Evolutionary conservation across 495 filamentous ascomycete species (phyloP).

Genomic region (Trichoderma erinaceum): DNA sequence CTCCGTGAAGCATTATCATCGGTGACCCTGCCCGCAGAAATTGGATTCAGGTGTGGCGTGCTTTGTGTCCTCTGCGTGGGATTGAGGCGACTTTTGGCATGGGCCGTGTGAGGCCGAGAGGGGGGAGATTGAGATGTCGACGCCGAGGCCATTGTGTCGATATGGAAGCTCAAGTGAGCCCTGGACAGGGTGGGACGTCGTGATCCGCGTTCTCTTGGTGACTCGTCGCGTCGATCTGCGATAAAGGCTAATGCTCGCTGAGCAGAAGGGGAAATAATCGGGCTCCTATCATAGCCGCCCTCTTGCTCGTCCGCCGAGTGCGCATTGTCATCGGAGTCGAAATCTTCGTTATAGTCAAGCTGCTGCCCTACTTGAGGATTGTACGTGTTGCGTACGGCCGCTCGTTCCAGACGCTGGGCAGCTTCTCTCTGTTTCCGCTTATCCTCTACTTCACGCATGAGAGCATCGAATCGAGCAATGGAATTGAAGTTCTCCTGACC

Average conservation of each 20-base stretch:
- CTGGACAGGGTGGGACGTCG: constrained; percentile 19
- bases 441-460: constrained; percentile 51
- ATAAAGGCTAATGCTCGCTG: constrained; percentile 46
- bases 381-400: constrained; percentile 19
- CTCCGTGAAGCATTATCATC: background rate
- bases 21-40: background rate
- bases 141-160: constrained; percentile 19
- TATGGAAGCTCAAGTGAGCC: constrained; percentile 27
- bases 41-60: constrained; percentile 36
- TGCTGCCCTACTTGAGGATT: background rate
- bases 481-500: constrained; percentile 52
- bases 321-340: constrained; percentile 37
- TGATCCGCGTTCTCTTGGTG: constrained; percentile 15
- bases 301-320: constrained; percentile 29
- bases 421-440: constrained; percentile 29
- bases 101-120: constrained; percentile 40
- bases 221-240: constrained; percentile 32
- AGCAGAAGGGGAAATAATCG: constrained; percentile 33
- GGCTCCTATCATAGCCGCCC: constrained; percentile 21
- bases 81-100: constrained; percentile 35
- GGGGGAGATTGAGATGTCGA: constrained; percentile 19
- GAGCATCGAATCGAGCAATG: constrained; percentile 51
- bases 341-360: constrained; percentile 32
- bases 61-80: constrained; percentile 39
- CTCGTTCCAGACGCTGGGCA: constrained; percentile 39